These are phyloP conservation scores for Wickerhamiella pararugosa DNA, from an alignment of 1,139 yeast species.

Conservation along the genomic window DNA sequence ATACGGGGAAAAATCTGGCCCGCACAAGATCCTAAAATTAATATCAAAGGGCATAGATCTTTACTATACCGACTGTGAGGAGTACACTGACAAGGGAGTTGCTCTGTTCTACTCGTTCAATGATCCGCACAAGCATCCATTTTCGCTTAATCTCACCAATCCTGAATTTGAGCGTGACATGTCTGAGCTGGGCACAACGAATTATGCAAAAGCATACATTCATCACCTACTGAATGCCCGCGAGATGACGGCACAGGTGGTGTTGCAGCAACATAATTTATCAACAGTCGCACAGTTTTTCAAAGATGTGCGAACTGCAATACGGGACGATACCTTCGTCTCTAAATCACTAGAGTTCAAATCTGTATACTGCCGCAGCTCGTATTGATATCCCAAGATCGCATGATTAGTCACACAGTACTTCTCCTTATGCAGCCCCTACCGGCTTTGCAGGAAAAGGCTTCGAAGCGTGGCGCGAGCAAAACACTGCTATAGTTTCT, in stretches of 20 bases:
- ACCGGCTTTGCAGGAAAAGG: no score
- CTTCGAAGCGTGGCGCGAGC: no score
- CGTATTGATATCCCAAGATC: no score
- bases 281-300: conserved; percentile 21
- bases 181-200: conserved; percentile 16
- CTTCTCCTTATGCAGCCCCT: no score
- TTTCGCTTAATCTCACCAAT: conserved; percentile 22
- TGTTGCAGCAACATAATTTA: conserved; percentile 28
- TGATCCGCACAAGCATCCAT: conserved; percentile 7
- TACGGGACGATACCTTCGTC: conserved; percentile 22
- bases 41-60: conserved; percentile 25
- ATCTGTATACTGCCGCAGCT: no score
- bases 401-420: no score
- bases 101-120: conserved; percentile 23
- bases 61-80: conserved; percentile 22
- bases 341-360: no score
- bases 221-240: conserved; percentile 29
- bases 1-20: conserved; percentile 6
- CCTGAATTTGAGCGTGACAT: conserved; percentile 21
- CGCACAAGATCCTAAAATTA: conserved; percentile 17
- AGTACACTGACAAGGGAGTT: conserved; percentile 26
- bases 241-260: conserved; percentile 31
- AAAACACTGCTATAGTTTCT: no score
- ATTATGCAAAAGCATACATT: conserved; percentile 27
- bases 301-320: conserved; percentile 21